These are phyloP conservation scores for Pseudogymnoascus sp. DNA, from an alignment of 2,329 filamentous ascomycete species.

Conservation along the genomic window DNA sequence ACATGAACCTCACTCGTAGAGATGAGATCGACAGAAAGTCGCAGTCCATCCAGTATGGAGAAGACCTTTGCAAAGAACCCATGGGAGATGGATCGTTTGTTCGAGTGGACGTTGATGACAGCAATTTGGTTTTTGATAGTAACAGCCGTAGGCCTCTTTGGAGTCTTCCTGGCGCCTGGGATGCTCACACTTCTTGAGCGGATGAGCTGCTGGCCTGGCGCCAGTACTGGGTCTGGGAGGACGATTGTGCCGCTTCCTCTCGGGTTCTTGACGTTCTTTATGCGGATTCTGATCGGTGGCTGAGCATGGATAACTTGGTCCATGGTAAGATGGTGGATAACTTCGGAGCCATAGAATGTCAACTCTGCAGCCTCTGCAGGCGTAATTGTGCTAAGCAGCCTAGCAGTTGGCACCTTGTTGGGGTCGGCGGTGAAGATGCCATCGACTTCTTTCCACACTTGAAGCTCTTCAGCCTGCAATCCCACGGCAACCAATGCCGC, in stretches of 20 bases:
- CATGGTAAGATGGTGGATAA: conserved; percentile 98
- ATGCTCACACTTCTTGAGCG: conserved; percentile 39
- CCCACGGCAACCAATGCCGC: conserved; percentile 87
- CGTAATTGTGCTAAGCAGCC: conserved; percentile 79
- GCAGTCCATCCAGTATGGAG: conserved; percentile 76
- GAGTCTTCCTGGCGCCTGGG: conserved; percentile 41
- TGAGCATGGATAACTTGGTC: conserved; percentile 83
- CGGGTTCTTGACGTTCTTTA: conserved; percentile 88
- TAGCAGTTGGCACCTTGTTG: conserved; percentile 84
- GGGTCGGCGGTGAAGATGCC: conserved; percentile 83
- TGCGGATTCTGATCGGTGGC: conserved; percentile 73
- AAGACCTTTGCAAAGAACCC: conserved; percentile 95
- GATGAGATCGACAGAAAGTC: conserved; percentile 89
- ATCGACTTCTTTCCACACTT: conserved; percentile 99
- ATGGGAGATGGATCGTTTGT: conserved; percentile 91
- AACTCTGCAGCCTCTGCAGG: conserved; percentile 92
- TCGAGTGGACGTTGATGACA: conserved; percentile 96
- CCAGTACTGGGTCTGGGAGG: conserved; percentile 60
- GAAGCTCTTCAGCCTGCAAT: conserved; percentile 76
- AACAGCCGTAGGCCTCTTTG: conserved; percentile 76
- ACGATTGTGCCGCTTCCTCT: conserved; percentile 72
- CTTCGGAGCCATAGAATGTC: conserved; percentile 90
- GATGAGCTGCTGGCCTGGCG: conserved; percentile 49
- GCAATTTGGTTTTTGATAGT: conserved; percentile 97
- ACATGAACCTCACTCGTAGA: conserved; percentile 96